Evolutionary conservation across 345 rosid genomes (phyloP).

Genomic region (Rhodomyrtus tomentosa): DNA sequence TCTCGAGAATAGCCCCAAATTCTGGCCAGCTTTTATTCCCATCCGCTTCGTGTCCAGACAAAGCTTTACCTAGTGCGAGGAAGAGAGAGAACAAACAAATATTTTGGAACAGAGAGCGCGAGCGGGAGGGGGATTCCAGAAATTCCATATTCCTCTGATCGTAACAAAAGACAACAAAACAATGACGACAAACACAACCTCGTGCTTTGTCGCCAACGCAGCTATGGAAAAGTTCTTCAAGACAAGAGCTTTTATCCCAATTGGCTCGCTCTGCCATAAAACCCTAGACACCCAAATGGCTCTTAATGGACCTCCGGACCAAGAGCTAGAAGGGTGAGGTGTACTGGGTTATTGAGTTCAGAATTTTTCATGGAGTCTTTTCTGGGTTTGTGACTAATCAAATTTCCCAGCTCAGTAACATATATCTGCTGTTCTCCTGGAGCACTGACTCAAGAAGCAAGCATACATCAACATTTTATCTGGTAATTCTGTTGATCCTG

Average conservation of each 20-base stretch:
- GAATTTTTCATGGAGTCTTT: slow-evolving; percentile 7
- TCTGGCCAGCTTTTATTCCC: slow-evolving; percentile 49
- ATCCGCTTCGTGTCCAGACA: slow-evolving; percentile 19
- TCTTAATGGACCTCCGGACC: not conserved
- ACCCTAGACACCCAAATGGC: slow-evolving; percentile 10
- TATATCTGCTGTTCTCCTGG: slow-evolving; percentile 4
- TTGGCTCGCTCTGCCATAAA: slow-evolving; percentile 18
- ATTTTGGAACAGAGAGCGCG: not conserved
- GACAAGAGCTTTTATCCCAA: slow-evolving; percentile 18
- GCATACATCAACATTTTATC: slow-evolving; percentile 1
- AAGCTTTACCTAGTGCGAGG: not conserved
- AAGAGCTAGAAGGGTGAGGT: not conserved
- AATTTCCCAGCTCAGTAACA: slow-evolving; percentile 18
- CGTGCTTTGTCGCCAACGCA: slow-evolving; percentile 38
- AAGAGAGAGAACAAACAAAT: not conserved
- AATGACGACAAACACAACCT: slow-evolving; percentile 48
- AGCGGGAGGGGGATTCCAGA: slow-evolving; percentile 22
- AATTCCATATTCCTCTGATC: slow-evolving; percentile 52
- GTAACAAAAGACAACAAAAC: slow-evolving; percentile 34
- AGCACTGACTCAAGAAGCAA: slow-evolving; percentile 4
- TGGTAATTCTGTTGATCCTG: slow-evolving; percentile 21
- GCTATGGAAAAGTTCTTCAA: slow-evolving; percentile 24
- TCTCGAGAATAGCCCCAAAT: slow-evolving; percentile 19
- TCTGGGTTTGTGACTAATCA: slow-evolving; percentile 8
- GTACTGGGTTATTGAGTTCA: slow-evolving; percentile 1